These are phyloP conservation scores for Blepharisma stoltei DNA, from an alignment of 73 alveolate genomes.

Conservation along the genomic window DNA sequence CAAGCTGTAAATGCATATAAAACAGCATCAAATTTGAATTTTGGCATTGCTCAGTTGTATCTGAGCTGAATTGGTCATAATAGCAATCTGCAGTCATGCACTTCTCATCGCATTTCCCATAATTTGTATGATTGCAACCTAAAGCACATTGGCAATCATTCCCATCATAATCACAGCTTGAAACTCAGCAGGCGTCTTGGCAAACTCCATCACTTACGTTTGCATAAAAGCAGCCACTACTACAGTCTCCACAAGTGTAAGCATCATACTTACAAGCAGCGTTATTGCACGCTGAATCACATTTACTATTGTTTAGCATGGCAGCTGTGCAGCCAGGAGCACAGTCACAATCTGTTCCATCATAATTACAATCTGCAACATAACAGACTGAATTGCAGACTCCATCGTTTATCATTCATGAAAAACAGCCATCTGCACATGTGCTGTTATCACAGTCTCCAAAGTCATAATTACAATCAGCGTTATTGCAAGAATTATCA, in stretches of 20 bases:
- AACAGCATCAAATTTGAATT: too few relatives aligned
- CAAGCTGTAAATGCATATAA: too few relatives aligned
- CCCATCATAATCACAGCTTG: neutral
- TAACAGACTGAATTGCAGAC: constrained; percentile 4
- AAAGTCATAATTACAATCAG: neutral
- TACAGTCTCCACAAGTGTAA: neutral
- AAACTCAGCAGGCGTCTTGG: neutral
- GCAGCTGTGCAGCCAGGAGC: neutral
- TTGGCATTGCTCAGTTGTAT: too few relatives aligned
- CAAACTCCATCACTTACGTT: neutral
- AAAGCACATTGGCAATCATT: neutral
- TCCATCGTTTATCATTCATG: neutral
- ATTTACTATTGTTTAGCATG: neutral
- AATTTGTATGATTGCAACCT: neutral
- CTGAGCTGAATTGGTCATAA: too few relatives aligned
- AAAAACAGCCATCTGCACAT: constrained; percentile 17
- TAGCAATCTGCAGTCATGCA: too few relatives aligned
- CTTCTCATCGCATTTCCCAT: too few relatives aligned
- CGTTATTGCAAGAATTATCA: neutral
- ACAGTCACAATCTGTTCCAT: constrained; percentile 6
- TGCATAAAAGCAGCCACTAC: constrained; percentile 2
- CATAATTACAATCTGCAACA: constrained; percentile 6
- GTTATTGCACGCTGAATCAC: neutral
- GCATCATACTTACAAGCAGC: neutral
- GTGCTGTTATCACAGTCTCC: neutral